These are phyloP conservation scores for Amphirosellinia nigrospora DNA, from an alignment of 495 filamentous ascomycete genomes.

Conservation along the genomic window DNA sequence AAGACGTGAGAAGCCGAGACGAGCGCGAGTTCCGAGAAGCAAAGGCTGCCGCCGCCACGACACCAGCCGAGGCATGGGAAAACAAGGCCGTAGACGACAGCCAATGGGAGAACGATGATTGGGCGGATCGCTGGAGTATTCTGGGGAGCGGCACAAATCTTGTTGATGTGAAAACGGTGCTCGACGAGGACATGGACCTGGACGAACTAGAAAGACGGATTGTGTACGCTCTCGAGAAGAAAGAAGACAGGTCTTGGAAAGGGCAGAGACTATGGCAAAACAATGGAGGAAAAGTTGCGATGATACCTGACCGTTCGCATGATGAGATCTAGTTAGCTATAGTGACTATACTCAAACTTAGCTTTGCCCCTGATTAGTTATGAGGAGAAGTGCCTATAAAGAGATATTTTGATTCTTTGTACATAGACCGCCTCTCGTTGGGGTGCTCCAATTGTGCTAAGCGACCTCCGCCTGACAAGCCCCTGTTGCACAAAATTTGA, in stretches of 20 bases:
- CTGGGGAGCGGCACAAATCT: slow-evolving; percentile 4
- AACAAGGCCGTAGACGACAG: background rate
- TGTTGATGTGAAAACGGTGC: slow-evolving; percentile 7
- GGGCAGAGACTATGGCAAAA: slow-evolving; percentile 9
- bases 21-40: slow-evolving; percentile 4
- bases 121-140: slow-evolving; percentile 16
- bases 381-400: no score
- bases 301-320: background rate
- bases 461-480: no score
- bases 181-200: slow-evolving; percentile 4
- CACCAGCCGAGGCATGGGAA: slow-evolving; percentile 1
- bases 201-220: slow-evolving; percentile 4
- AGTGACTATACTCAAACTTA: no score
- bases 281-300: slow-evolving; percentile 6
- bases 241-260: slow-evolving; percentile 11
- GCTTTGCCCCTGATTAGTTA: no score
- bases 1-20: background rate
- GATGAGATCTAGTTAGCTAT: no score
- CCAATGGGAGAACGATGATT: slow-evolving; percentile 13
- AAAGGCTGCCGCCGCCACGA: background rate
- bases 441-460: no score
- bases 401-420: no score
- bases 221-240: slow-evolving; percentile 16
- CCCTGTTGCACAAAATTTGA: no score
- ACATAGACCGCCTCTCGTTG: no score